Evolutionary conservation across 306 rosid genomes (phyloP), one percentile per base, ranked within the genome.

Genomic region (Oemleria cerasiformis): DNA sequence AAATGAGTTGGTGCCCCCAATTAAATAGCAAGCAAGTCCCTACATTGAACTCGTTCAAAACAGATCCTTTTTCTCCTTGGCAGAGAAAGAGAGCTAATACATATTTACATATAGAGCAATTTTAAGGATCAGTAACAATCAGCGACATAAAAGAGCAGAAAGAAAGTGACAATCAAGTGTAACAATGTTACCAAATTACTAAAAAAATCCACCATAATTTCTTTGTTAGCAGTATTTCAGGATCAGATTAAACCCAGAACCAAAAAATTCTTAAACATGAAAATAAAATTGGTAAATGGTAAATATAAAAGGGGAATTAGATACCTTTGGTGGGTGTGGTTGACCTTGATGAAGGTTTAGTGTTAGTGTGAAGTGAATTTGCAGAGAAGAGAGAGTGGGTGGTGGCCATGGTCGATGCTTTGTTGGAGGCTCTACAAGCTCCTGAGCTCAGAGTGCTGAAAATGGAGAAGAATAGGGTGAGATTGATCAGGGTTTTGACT

Each of bases 341-440:
- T 60, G 36, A 30, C 36, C 36, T 30, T 30, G 84, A 66, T 65
- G 77, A 56, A 8, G 78, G 61, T 62, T 83, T 53, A 55, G 68
- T 2, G 8, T 83, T 53, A 55, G 71, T 2, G 6, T 66, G 60
- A 54, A 79, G 15, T 70, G 77, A 49, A 75, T 15, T 60, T 72
- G 79, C 64, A 49, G 70, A 67, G 54, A 69, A 59, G 73, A 71
- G 23, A 64, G 41, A 54, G 14, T 45, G 84, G 74, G 64, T 34
- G 23, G 78, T 25, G 20, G 77, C 81, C 83, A 81, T 85, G 45
- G 64, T 54, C 75, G 80, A 82, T 70, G 25, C 65, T 69, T 41
- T 36, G 9, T 4, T 53, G 59, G 66, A 47, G 21, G 41, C n/a
- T 48, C 21, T 5, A 40, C 34, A 15, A n/a, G 20, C 44, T 48